These are phyloP conservation scores for Colletotrichum siamense DNA, from an alignment of 2,329 filamentous ascomycete genomes.

Conservation along the genomic window DNA sequence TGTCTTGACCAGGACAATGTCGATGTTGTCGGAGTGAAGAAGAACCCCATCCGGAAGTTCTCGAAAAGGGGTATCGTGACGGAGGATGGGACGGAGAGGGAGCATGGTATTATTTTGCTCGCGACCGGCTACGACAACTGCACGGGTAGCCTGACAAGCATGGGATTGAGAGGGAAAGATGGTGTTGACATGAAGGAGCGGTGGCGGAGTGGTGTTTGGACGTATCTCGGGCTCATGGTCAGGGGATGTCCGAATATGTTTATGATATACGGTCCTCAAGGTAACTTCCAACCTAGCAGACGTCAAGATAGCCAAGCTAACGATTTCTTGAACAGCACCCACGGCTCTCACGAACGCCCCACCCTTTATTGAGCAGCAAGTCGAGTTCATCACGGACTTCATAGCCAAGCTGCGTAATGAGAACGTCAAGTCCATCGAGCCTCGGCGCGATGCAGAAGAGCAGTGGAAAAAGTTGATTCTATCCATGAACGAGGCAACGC, in stretches of 20 bases:
- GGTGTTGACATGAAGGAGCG: constrained; percentile 33
- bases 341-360: constrained; percentile 26
- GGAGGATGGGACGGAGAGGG: constrained; percentile 38
- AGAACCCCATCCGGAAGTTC: constrained; percentile 45
- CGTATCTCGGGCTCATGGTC: constrained; percentile 29
- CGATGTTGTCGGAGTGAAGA: constrained; percentile 47
- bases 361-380: constrained; percentile 18
- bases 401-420: constrained; percentile 11
- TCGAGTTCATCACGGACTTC: constrained; percentile 21
- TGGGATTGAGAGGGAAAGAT: constrained; percentile 33
- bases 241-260: constrained; percentile 26
- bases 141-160: constrained; percentile 34
- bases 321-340: constrained; percentile 1
- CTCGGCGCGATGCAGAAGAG: constrained; percentile 5
- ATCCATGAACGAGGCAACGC: constrained; percentile 18
- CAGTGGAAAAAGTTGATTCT: constrained; percentile 21
- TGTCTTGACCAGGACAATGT: constrained; percentile 50
- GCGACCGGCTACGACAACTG: constrained; percentile 39
- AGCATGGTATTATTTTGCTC: constrained; percentile 40
- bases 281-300: background rate
- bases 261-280: constrained; percentile 29
- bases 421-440: constrained; percentile 18
- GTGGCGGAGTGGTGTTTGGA: constrained; percentile 35
- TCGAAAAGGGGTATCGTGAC: constrained; percentile 43
- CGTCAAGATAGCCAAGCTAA: background rate